Evolutionary conservation across 108 stramenopile genomes (phyloP).

Genomic region (Schizochytrium sp.): DNA sequence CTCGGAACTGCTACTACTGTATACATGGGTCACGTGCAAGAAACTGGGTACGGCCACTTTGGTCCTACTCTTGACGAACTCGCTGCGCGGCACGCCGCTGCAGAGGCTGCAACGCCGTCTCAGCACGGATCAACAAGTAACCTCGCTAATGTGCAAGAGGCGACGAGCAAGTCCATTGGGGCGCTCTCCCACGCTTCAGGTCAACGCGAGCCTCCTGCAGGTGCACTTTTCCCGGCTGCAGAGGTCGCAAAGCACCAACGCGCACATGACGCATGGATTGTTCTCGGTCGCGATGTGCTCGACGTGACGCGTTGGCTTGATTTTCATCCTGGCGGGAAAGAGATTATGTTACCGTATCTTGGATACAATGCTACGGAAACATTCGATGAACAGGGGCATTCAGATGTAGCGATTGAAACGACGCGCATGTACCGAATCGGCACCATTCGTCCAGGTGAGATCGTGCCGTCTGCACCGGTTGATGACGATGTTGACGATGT

Average conservation of each 20-base stretch:
- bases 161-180: too few relatives aligned
- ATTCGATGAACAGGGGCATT: background rate
- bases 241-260: background rate
- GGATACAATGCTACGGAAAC: background rate
- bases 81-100: too few relatives aligned
- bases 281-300: background rate
- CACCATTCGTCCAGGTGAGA: background rate
- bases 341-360: background rate
- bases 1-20: too few relatives aligned
- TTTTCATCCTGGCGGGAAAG: background rate
- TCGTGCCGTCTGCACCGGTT: background rate
- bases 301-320: background rate
- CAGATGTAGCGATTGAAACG: background rate
- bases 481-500: background rate
- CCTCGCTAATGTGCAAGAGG: too few relatives aligned
- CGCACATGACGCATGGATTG: background rate
- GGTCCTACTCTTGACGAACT: too few relatives aligned
- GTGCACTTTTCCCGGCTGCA: background rate
- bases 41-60: too few relatives aligned
- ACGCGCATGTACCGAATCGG: background rate
- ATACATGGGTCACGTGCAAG: too few relatives aligned
- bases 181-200: background rate
- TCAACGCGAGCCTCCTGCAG: background rate
- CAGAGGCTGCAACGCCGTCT: too few relatives aligned
- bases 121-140: too few relatives aligned